Evolutionary conservation across 2,329 filamentous ascomycete species (phyloP), one percentile per base, ranked within the genome.

Genomic region (Fonsecaea monophora): DNA sequence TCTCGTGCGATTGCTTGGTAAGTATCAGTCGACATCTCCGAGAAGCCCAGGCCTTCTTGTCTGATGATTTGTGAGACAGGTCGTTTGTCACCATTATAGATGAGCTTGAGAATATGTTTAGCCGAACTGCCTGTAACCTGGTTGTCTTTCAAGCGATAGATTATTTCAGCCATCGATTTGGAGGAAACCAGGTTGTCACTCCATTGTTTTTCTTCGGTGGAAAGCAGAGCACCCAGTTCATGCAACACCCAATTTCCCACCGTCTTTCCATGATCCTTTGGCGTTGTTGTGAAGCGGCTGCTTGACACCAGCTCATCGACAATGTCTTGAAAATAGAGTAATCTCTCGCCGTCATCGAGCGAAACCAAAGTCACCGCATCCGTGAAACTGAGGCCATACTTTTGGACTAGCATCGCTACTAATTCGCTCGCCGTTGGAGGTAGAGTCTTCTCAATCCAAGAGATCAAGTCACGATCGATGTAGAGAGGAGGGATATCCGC

Each of bases 401-500:
- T 78, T 0, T 80, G 72, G 1, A 88, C 84, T 2, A 96, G 82
- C 40, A 85, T 82, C 38, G 86, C 81, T 1, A 94, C 76, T 64
- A 92, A 86, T 15, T 84, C 81, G 71, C 97, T 93, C 0, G 94
- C 92, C 9, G 91, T 81, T 25, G 86, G 82, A 4, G 92, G 91
- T 66, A 97, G 80, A 0, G 84, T 90, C 0, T 78, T 72, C 21
- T 78, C 80, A 13, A 98, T 82, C 69, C 89, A 83, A 4, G 83
- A 75, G 4, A 97, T 81, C 0, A 98, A 82, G 65, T 91, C 88
- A 67, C 81, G 75, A 7, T 88, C 89, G 67, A 99, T 90, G 2
- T 93, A 76, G 1, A 99, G 83, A 1, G 95, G 92, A 0, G 87
- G 85, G 13, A 99, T 84, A 76, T 99, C 95, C 4, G 95, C 92